Percentiles rank a stretch among this genome's conserved stretches.
phyloP scores from a whole-genome alignment of 2,329 filamentous ascomycete species.

The Fusarium coicis region DNA sequence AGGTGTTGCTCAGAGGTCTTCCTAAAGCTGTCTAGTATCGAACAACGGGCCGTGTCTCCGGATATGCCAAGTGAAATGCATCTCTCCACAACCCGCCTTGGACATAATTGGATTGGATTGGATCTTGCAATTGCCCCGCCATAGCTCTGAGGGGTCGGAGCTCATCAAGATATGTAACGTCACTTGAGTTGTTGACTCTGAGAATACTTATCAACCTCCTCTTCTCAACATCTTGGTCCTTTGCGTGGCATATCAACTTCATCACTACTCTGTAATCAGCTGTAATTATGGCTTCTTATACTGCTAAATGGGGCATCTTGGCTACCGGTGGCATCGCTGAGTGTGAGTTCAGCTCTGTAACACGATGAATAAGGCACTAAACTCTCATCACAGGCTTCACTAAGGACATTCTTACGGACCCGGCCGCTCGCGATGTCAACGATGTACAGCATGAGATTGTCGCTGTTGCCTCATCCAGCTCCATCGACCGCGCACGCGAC shows the following conservation, averaged over 20 bases:
- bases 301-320: constrained; percentile 69
- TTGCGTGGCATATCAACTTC: not conserved
- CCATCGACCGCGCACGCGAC: constrained; percentile 72
- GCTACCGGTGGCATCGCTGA: constrained; percentile 69
- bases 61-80: constrained; percentile 24
- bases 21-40: not conserved
- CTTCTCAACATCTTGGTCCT: not conserved
- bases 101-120: constrained; percentile 14
- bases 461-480: constrained; percentile 83
- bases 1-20: not conserved
- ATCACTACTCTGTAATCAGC: constrained; percentile 5
- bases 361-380: not conserved
- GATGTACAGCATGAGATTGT: constrained; percentile 82
- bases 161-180: constrained; percentile 22
- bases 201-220: not conserved
- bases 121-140: constrained; percentile 20
- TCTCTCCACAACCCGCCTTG: constrained; percentile 7
- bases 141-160: constrained; percentile 26
- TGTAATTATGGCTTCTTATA: constrained; percentile 58
- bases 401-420: constrained; percentile 81
- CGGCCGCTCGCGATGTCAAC: constrained; percentile 72
- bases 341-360: constrained; percentile 53
- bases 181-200: not conserved
- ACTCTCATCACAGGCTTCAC: constrained; percentile 66
- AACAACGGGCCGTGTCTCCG: constrained; percentile 4